These are phyloP conservation scores for Suillus bovinus DNA, from an alignment of 768 basidiomycete genomes.

Conservation along the genomic window DNA sequence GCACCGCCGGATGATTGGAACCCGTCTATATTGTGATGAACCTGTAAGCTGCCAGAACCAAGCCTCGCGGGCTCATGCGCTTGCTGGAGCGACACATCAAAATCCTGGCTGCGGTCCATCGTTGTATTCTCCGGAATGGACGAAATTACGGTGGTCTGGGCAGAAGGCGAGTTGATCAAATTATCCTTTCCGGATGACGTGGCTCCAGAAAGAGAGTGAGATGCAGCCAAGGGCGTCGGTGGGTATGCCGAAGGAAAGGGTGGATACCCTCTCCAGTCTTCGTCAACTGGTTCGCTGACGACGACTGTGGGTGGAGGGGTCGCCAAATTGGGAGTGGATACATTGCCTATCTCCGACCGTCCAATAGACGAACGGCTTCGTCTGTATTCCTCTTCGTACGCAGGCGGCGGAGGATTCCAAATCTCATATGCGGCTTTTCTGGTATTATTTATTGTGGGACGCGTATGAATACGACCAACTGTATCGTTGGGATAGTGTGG, in stretches of 20 bases:
- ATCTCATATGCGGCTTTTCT: constrained; percentile 41
- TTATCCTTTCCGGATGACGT: constrained; percentile 8
- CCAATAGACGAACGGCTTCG: constrained; percentile 19
- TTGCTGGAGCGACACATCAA: constrained; percentile 69
- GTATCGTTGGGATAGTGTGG: constrained; percentile 26
- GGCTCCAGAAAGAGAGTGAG: constrained; percentile 33
- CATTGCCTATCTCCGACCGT: constrained; percentile 13
- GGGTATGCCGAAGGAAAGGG: constrained; percentile 79
- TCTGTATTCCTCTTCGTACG: constrained; percentile 40
- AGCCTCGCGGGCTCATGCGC: constrained; percentile 59
- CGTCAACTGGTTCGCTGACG: constrained; percentile 36
- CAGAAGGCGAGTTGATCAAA: constrained; percentile 11
- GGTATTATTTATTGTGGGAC: constrained; percentile 25
- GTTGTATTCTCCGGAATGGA: constrained; percentile 40
- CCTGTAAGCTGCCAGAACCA: constrained; percentile 54
- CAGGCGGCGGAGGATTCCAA: constrained; percentile 61
- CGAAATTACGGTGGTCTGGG: constrained; percentile 17
- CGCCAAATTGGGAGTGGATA: constrained; percentile 8
- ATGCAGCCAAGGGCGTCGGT: constrained; percentile 55
- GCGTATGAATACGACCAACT: constrained; percentile 20
- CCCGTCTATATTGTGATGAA: constrained; percentile 25
- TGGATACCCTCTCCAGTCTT: constrained; percentile 76
- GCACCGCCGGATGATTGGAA: constrained; percentile 22
- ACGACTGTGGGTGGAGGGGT: constrained; percentile 7
- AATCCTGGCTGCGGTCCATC: constrained; percentile 48